These are phyloP conservation scores for Mycena citricolor DNA, from an alignment of 1,284 basidiomycete genomes.

Conservation along the genomic window DNA sequence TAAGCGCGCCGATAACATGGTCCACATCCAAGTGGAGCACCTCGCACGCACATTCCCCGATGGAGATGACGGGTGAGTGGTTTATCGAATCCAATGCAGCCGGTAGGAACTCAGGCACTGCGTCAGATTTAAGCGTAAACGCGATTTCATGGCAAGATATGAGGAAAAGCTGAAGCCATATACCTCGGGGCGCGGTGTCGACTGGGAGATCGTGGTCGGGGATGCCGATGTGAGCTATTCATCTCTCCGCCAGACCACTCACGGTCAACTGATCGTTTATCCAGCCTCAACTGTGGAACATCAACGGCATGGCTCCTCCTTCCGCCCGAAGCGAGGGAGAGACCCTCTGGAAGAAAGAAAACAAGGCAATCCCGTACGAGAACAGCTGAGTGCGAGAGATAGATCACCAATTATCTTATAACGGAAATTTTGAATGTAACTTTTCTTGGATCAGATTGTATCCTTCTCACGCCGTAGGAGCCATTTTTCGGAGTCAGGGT, in stretches of 20 bases:
- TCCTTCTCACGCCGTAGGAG: no score
- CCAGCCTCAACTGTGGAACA: conserved; percentile 25
- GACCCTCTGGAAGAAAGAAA: conserved; percentile 22
- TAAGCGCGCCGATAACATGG: conserved; percentile 9
- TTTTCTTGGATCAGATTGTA: no score
- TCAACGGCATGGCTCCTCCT: conserved; percentile 25
- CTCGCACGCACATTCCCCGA: conserved; percentile 17
- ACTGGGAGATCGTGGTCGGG: conserved; percentile 25
- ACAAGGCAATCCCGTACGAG: conserved; percentile 19
- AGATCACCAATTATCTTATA: no score
- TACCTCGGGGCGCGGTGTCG: conserved; percentile 25
- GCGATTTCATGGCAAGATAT: conserved; percentile 22
- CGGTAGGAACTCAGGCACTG: no score
- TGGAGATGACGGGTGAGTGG: no score
- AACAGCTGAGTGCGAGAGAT: no score
- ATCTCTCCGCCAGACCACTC: neutral
- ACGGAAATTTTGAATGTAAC: no score
- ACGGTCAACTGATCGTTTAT: neutral
- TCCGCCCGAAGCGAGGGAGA: conserved; percentile 15
- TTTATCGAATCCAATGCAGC: no score
- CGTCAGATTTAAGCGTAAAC: conserved; percentile 13
- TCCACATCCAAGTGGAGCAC: conserved; percentile 24
- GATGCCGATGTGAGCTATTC: conserved; percentile 24
- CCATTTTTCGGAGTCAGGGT: no score
- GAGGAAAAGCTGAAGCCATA: conserved; percentile 24